Percentiles rank a stretch among this genome's conserved stretches.
phyloP scores from a whole-genome alignment of 2,329 filamentous ascomycete species.

The Aquanectria penicillioides region DNA sequence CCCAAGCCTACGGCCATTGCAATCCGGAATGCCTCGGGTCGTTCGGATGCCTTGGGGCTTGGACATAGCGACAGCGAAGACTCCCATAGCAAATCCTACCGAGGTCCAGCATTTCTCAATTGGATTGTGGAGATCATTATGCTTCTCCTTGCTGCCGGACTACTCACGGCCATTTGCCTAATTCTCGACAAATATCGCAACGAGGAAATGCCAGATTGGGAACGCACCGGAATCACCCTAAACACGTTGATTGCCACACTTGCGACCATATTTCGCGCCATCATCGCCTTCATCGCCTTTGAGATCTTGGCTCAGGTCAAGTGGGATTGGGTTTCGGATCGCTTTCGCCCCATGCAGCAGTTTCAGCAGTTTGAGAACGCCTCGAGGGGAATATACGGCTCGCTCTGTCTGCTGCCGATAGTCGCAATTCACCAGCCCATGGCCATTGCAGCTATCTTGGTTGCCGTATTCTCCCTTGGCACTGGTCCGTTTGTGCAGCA shows the following conservation, averaged over 20 bases:
- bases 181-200: conserved; percentile 3
- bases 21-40: neutral
- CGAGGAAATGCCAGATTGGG: conserved; percentile 1
- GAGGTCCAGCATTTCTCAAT: neutral
- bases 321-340: conserved; percentile 9
- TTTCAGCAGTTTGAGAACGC: conserved; percentile 11
- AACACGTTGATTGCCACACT: conserved; percentile 12
- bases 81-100: too few relatives aligned
- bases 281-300: conserved; percentile 5
- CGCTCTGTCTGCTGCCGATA: conserved; percentile 2
- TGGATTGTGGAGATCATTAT: neutral
- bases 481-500: conserved; percentile 1
- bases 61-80: neutral
- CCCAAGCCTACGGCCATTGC: neutral
- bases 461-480: conserved; percentile 1
- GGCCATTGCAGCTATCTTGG: conserved; percentile 4
- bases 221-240: neutral
- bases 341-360: conserved; percentile 11
- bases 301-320: conserved; percentile 18
- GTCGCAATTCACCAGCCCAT: neutral
- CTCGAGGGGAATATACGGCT: conserved; percentile 6
- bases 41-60: neutral
- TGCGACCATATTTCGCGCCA: conserved; percentile 11
- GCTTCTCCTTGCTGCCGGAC: neutral
- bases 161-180: conserved; percentile 1